Evolutionary conservation across 2,329 filamentous ascomycete genomes (phyloP), one percentile per base, ranked within the genome.

Genomic region (Penicillium sp.): DNA sequence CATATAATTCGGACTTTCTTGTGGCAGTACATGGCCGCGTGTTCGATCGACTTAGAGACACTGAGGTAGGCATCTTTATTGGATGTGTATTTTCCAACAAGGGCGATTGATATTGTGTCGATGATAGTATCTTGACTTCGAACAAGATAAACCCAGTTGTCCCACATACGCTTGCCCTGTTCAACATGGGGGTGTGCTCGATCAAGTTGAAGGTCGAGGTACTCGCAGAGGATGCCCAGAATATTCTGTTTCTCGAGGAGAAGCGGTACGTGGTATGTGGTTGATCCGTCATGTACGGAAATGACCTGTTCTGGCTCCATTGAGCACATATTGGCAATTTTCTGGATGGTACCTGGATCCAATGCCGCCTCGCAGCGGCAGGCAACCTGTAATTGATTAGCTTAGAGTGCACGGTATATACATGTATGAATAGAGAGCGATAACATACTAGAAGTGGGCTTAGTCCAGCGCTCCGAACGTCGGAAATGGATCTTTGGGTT

Each of bases 251-350:
- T 78, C 60, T 91, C 81, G 13, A 97, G 83, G 22, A 97, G 84
- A n/a, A 96, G 77, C 1, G 93, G 93, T 3, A 97, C 91, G 57
- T 95, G 90, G 71, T 98, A 98, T 45, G 87, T 94, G 12, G 89
- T 89, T 19, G 84, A 77, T 70, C 97, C 88, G 67, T 97, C 85
- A 59, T 85, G 84, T 10, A 98, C 90, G 10, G 82, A 86, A 55
- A 97, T 76, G 38, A 97, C 88, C 65, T 96, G 88, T 57, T 89
- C 79, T 10, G 79, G 73, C 47, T 94, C 87, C 42, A 96, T 85
- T 65, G 95, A 88, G 69, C 91, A 97, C 71, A 84, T 88, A 63
- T 82, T 81, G 53, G 91, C 89, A 55, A 98, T 88, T 74, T 98
- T 97, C 55, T 85, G 78, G 43, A 91, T 83, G 1, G 88, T 91